phyloP scores from a whole-genome alignment of 805 yeast species.

The Komagataella populi region DNA sequence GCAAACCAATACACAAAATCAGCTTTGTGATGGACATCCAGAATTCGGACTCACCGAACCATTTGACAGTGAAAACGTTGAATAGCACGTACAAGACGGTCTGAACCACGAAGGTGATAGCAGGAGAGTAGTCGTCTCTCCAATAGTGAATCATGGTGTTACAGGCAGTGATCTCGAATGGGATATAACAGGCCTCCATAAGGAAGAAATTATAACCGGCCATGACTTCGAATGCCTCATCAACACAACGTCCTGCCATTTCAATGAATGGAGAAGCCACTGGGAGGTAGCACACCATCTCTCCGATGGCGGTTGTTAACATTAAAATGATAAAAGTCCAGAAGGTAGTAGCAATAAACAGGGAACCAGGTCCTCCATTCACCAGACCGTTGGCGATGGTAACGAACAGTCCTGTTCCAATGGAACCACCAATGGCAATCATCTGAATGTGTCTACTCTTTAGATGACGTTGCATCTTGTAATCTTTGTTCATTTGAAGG shows the following conservation, averaged over 20 bases:
- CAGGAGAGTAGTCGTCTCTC: slow-evolving; percentile 34
- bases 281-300: slow-evolving; percentile 23
- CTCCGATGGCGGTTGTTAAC: slow-evolving; percentile 21
- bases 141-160: slow-evolving; percentile 42
- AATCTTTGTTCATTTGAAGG: neutral
- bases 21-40: slow-evolving; percentile 32
- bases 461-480: slow-evolving; percentile 24
- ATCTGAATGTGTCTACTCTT: slow-evolving; percentile 22
- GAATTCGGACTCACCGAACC: slow-evolving; percentile 39
- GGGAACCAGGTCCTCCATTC: slow-evolving; percentile 21
- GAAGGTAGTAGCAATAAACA: slow-evolving; percentile 17
- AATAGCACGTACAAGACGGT: slow-evolving; percentile 26
- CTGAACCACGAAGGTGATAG: slow-evolving; percentile 28
- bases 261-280: slow-evolving; percentile 22
- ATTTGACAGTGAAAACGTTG: slow-evolving; percentile 31
- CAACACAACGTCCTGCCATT: slow-evolving; percentile 24
- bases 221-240: slow-evolving; percentile 21
- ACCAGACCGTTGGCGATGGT: slow-evolving; percentile 21
- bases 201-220: slow-evolving; percentile 25
- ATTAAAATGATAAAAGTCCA: slow-evolving; percentile 19
- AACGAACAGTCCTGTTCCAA: slow-evolving; percentile 24
- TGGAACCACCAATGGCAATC: slow-evolving; percentile 26
- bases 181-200: slow-evolving; percentile 30
- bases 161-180: slow-evolving; percentile 33
- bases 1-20: slow-evolving; percentile 30